Conservation (phyloP, 768 basidiomycete species). For the Lactarius vividus region DNA sequence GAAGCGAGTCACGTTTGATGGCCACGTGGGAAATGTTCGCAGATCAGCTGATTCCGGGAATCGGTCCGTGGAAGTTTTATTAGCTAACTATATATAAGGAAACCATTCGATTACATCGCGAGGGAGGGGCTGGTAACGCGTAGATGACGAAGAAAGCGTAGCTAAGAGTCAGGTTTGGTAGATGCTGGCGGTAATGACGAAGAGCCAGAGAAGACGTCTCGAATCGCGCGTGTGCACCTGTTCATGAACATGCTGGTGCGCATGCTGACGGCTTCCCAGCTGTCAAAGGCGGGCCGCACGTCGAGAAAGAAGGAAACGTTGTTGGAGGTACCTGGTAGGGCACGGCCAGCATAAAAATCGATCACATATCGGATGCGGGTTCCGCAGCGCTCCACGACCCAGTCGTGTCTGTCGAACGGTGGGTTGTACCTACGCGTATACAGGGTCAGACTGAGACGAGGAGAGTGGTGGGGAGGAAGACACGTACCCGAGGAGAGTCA, state of each 20-base stretch:
- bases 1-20: not conserved
- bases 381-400: slow-evolving; percentile 94
- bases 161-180: slow-evolving; percentile 8
- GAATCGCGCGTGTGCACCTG: slow-evolving; percentile 30
- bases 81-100: too few relatives aligned
- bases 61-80: not conserved
- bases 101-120: slow-evolving; percentile 1
- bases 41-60: not conserved
- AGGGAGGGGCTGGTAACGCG: not conserved
- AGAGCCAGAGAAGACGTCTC: slow-evolving; percentile 16
- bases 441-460: slow-evolving; percentile 17
- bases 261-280: slow-evolving; percentile 91
- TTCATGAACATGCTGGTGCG: slow-evolving; percentile 59
- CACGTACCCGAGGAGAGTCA: slow-evolving; percentile 81
- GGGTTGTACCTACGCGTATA: slow-evolving; percentile 67
- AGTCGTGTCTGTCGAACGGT: slow-evolving; percentile 98
- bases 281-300: slow-evolving; percentile 90
- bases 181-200: slow-evolving; percentile 27
- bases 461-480: not conserved
- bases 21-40: not conserved
- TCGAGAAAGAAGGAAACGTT: slow-evolving; percentile 90
- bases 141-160: not conserved
- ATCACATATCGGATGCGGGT: slow-evolving; percentile 89
- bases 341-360: slow-evolving; percentile 92
- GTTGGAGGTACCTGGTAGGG: slow-evolving; percentile 45